Evolutionary conservation across 2,329 filamentous ascomycete genomes (phyloP), one percentile per base, ranked within the genome.

Genomic region (Incumbomyces lentus): DNA sequence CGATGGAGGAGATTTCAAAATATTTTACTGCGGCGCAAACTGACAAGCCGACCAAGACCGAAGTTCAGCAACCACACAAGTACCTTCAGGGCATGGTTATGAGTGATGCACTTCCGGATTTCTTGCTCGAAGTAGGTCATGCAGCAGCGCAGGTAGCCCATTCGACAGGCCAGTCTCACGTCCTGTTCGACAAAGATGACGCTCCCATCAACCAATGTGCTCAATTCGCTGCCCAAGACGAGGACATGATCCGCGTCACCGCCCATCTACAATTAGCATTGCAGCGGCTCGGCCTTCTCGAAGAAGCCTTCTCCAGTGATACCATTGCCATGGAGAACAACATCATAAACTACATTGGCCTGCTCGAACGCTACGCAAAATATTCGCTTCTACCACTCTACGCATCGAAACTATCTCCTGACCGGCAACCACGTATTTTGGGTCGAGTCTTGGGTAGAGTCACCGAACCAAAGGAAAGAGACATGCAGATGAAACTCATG

Each of bases 301-400:
- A 72, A 40, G 60, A 67, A 14, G 68, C 72, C 26, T 65, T 71
- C 29, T 53, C 52, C 8, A 60, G 67, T 16, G 60, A 64, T 45
- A 64, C 67, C 30, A 67, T 70, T 43, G 73, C 73, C 13, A 75
- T 81, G 53, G 84, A 94, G 58, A 86, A 85, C 58, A 79, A 90
- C 39, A 71, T 95, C 44, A 79, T 84, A 1, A 81, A 79, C 3
- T 96, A 96, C 61, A 83, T 93, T 46, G 84, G 84, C 56, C 81
- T 84, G 50, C 68, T 98, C 32, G 79, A 85, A 36, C 73, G 83
- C 39, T 77, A 78, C 13, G 78, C 80, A 30, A 78, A 92, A 46
- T 79, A 84, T 49, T 82, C 90, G 52, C 68, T 92, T 35, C 84
- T 95, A 46, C 89, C 92, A 1, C 70, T 94, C 1, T 98, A 98